Conservation (phyloP, 306 rosid species). For the Trichosanthes truncata region DNA sequence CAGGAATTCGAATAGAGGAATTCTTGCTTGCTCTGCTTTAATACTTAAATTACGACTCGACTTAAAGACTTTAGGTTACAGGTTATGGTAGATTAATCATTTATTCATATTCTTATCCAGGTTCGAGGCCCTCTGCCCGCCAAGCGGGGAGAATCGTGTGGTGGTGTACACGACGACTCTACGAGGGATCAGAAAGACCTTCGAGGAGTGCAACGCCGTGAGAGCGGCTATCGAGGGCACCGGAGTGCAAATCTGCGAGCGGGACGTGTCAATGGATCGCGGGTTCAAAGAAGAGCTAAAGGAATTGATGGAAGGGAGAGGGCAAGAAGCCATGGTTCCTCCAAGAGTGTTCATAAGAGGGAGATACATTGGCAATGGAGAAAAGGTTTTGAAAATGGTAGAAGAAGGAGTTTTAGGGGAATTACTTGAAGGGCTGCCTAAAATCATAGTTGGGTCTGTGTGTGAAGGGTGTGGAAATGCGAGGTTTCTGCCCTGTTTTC, state of each 20-base stretch:
- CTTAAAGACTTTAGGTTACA: too few relatives aligned
- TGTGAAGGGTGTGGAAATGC: constrained; percentile 85
- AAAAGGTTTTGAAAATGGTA: constrained; percentile 43
- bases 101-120: too few relatives aligned
- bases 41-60: too few relatives aligned
- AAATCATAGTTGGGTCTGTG: constrained; percentile 38
- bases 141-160: constrained; percentile 62
- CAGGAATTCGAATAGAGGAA: too few relatives aligned
- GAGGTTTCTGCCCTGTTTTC: constrained; percentile 68
- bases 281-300: constrained; percentile 59
- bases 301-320: constrained; percentile 35
- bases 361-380: constrained; percentile 56
- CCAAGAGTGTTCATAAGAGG: constrained; percentile 77
- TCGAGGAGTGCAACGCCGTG: constrained; percentile 69
- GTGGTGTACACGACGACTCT: constrained; percentile 75
- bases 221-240: constrained; percentile 44
- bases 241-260: constrained; percentile 57
- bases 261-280: constrained; percentile 79
- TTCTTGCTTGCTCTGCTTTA: too few relatives aligned
- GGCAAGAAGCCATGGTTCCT: constrained; percentile 29
- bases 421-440: constrained; percentile 52
- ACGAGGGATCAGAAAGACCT: constrained; percentile 69
- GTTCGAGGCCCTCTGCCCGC: constrained; percentile 30
- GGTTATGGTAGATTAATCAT: too few relatives aligned
- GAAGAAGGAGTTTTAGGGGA: constrained; percentile 63